Evolutionary conservation across 192 early-diverging fungal genomes (phyloP), one percentile per base, ranked within the genome.

Genomic region (Entomortierella lignicola): DNA sequence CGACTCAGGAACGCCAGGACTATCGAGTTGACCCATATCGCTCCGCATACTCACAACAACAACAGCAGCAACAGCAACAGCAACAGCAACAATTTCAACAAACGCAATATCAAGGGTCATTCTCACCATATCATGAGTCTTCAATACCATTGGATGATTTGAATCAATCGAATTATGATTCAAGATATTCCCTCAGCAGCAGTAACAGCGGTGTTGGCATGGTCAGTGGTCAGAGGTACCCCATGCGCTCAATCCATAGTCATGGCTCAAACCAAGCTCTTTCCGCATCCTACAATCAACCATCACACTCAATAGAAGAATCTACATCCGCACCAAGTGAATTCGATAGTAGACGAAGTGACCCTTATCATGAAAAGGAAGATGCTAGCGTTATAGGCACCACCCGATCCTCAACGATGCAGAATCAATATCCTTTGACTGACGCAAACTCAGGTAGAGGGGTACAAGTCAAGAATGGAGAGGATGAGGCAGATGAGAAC

Each of bases 41-140:
- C 26, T 70, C 62, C 32, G 66, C 55, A 5, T 69, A 77, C 29
- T 58, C 74, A 7, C 74, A 77, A 25, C 73, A 77, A 31, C 73
- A 77, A 18, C 54, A 72, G 21, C 55, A 68, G 8, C 73, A 75
- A n/a, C 65, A 67, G 29, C 72, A 77, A 31, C n/a, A n/a, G 21
- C 55, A 68, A 10, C 73, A 75, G 27, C 65, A 67, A 39, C 72
- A 77, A 31, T 31, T 56, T 20, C 53, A 54, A n/a, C 65, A 61
- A 51, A 27, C 62, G 8, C 64, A 63, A 44, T 48, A 65, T 5
- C 39, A 41, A 34, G 39, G 34, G 27, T 30, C 58, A 27, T 65
- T 50, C 26, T 69, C 65, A 5, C 66, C 66, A 13, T 69, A 77
- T 34, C 55, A 68, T n/a, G 58, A 55, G 34, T 44, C 60, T 6